A percentile compares a stretch with the other conserved stretches of the same genome.
Conservation (phyloP, 2,329 filamentous ascomycete species). For the Aciculosporium take region DNA sequence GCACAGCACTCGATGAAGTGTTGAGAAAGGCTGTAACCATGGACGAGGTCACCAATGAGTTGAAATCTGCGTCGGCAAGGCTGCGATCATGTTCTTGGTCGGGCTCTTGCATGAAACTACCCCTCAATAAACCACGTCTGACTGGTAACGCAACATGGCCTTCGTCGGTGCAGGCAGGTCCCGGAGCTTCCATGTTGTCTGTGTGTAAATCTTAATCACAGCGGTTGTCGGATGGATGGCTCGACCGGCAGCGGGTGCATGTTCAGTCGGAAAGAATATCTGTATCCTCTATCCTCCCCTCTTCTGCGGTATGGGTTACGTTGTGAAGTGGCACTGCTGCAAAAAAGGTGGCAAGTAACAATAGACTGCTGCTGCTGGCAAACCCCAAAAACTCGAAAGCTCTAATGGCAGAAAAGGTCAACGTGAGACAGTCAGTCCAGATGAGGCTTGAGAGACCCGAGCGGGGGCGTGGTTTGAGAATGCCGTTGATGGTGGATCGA, state of each 20-base stretch:
- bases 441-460: no score
- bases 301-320: no score
- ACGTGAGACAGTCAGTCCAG: background rate
- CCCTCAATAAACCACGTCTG: slow-evolving; percentile 2
- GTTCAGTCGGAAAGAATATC: slow-evolving; percentile 1
- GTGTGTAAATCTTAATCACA: background rate
- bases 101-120: slow-evolving; percentile 7
- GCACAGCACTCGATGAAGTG: slow-evolving; percentile 38
- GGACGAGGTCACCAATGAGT: slow-evolving; percentile 22
- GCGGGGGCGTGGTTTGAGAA: background rate
- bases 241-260: slow-evolving; percentile 5
- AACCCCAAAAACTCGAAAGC: no score
- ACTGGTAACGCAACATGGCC: slow-evolving; percentile 3
- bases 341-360: background rate
- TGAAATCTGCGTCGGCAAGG: slow-evolving; percentile 19
- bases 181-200: slow-evolving; percentile 5
- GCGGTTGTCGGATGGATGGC: background rate
- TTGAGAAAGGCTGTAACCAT: slow-evolving; percentile 23
- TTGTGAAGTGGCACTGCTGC: background rate
- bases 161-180: slow-evolving; percentile 1
- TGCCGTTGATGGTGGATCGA: no score
- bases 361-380: no score
- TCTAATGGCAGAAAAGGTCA: background rate
- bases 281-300: background rate
- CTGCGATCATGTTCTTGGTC: background rate